These are phyloP conservation scores for Teratosphaeria destructans DNA, from an alignment of 2,329 filamentous ascomycete genomes.

Conservation along the genomic window DNA sequence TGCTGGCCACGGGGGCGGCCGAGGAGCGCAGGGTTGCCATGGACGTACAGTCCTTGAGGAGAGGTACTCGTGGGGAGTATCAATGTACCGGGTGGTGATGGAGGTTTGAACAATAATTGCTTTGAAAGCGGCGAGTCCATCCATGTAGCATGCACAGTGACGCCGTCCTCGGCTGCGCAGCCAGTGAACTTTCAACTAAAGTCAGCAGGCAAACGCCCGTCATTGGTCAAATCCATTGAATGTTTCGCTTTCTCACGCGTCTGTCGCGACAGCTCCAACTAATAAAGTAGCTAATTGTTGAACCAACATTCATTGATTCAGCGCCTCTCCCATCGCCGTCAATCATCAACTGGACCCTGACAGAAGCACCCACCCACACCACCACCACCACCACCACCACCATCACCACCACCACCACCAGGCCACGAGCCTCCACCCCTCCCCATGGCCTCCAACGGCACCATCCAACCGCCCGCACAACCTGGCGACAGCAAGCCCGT, in stretches of 20 bases:
- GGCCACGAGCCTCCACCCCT: neutral
- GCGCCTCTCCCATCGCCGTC: neutral
- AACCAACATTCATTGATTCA: neutral
- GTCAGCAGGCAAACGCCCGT: neutral
- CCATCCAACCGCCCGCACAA: constrained; percentile 3
- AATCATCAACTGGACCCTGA: neutral
- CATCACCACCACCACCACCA: neutral
- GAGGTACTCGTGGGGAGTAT: neutral
- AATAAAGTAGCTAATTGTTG: neutral
- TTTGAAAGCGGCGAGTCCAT: neutral
- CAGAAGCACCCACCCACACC: too few species aligned
- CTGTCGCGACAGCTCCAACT: neutral
- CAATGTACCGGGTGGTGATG: neutral
- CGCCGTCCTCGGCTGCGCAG: neutral
- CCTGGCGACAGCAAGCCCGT: constrained; percentile 15
- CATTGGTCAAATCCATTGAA: neutral
- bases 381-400: neutral
- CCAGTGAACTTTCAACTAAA: neutral
- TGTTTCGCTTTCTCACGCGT: neutral
- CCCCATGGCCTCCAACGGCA: constrained; percentile 9
- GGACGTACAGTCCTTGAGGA: neutral
- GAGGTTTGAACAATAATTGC: neutral
- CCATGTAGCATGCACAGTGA: neutral
- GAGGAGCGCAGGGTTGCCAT: constrained; percentile 23
- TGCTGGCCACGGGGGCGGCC: constrained; percentile 20